Evolutionary conservation across 2,329 filamentous ascomycete species (phyloP), one percentile per base, ranked within the genome.

Genomic region (Calonectria henricotiae): DNA sequence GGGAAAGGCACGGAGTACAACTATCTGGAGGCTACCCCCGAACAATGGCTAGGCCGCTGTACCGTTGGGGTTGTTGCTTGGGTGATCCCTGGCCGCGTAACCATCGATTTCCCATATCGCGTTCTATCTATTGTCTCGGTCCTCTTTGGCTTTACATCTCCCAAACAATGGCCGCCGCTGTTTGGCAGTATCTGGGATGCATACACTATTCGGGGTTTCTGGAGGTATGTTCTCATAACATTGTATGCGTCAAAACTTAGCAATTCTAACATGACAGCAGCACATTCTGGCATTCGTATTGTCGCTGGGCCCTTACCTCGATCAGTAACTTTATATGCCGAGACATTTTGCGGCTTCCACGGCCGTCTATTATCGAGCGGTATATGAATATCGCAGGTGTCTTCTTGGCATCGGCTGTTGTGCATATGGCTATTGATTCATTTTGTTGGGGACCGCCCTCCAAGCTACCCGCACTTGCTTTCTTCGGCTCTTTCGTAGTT

Each of bases 261-360:
- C 7, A 20, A 20, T n/a, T 15, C 51, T 66, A 7, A 66, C 30
- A 49, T 20, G 17, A 39, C 58, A 11, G 25, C 27, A 73, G 71
- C 49, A 67, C 60, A 17, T 73, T 68, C 58, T 73, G 71, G 71
- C 71, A 73, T 30, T 67, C 68, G 6, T 65, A 47, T 2, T 68
- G 43, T 3, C 69, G 67, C 5, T 68, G 64, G 69, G 32, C 60
- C n/a, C 47, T 72, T n/a, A 71, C 67, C 35, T 73, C 71, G 5
- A 51, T 70, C 49, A 73, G 71, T 65, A 72, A 73, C 23, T 70
- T 65, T 12, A 25, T 73, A 5, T 71, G 69, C 11, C 51, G 64
- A 32, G 64, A 66, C 43, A 4, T 73, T 3, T 65, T 73, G 12
- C 27, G 62, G 4, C 67, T 73, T 27, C 41, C 63, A 12, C 61